These are phyloP conservation scores for Penicillium simplicissimum DNA, from an alignment of 495 filamentous ascomycete genomes.

Conservation along the genomic window DNA sequence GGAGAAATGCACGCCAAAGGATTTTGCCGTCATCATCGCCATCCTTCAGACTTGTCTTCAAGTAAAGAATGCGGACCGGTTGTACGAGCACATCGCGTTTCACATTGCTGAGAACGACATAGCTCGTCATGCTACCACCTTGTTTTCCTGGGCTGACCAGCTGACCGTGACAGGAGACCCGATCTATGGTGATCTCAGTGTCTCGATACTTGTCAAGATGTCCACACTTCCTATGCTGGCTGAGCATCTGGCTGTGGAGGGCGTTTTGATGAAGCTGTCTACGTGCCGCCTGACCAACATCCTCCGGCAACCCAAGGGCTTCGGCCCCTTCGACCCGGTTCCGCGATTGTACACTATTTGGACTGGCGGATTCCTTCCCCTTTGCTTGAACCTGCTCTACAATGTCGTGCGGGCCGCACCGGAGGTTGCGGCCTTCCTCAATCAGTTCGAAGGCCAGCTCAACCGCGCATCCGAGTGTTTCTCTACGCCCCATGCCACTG, in stretches of 20 bases:
- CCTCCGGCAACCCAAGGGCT: conserved; percentile 65
- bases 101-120: conserved; percentile 64
- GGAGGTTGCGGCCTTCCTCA: conserved; percentile 83
- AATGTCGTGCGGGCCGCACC: conserved; percentile 76
- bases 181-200: conserved; percentile 87
- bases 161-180: conserved; percentile 73
- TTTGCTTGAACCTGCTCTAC: conserved; percentile 86
- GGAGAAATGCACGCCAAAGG: conserved; percentile 57
- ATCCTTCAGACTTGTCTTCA: conserved; percentile 80
- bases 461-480: conserved; percentile 62
- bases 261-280: conserved; percentile 71
- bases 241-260: conserved; percentile 85
- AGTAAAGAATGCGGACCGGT: conserved; percentile 52
- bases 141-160: conserved; percentile 94
- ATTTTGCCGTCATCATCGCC: conserved; percentile 86
- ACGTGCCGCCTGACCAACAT: conserved; percentile 73
- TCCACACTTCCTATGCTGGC: conserved; percentile 80
- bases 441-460: conserved; percentile 77
- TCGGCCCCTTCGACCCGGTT: conserved; percentile 66
- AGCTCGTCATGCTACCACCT: conserved; percentile 75
- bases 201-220: conserved; percentile 85
- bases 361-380: conserved; percentile 80
- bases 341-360: conserved; percentile 75
- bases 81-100: conserved; percentile 61
- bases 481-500: conserved; percentile 42